A percentile compares a stretch with the other conserved stretches of the same genome.
Evolutionary conservation across 495 filamentous ascomycete genomes (phyloP).

Genomic region (Aspergillus bridgeri): DNA sequence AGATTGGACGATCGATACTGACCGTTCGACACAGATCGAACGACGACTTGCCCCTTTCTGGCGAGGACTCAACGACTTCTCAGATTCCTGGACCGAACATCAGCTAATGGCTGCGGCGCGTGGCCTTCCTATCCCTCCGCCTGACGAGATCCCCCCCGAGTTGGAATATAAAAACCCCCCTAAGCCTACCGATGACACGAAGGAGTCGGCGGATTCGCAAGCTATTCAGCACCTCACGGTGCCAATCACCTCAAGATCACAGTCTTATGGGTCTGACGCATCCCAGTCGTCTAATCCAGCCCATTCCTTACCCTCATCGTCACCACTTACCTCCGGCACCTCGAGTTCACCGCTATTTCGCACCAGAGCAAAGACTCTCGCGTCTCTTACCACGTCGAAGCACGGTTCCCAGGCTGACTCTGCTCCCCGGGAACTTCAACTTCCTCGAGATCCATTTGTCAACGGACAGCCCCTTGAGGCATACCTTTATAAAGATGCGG

Average conservation of each 20-base stretch:
- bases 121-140: constrained; percentile 76
- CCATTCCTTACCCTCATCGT: constrained; percentile 49
- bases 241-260: constrained; percentile 69
- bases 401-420: constrained; percentile 67
- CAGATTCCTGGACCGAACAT: constrained; percentile 85
- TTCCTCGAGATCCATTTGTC: constrained; percentile 81
- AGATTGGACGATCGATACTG: constrained; percentile 12
- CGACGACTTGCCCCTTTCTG: constrained; percentile 91
- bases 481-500: constrained; percentile 84
- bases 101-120: constrained; percentile 90
- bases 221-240: constrained; percentile 68
- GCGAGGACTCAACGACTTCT: constrained; percentile 86
- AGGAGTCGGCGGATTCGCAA: constrained; percentile 32
- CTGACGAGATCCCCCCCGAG: constrained; percentile 75
- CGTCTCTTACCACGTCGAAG: constrained; percentile 70
- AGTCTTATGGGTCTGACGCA: constrained; percentile 69
- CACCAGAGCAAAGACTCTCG: constrained; percentile 76
- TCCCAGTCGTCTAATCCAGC: constrained; percentile 46
- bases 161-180: constrained; percentile 47
- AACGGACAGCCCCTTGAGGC: constrained; percentile 91
- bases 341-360: constrained; percentile 63
- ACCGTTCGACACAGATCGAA: constrained; percentile 63
- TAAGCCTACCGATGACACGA: constrained; percentile 41
- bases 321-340: constrained; percentile 51
- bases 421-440: constrained; percentile 69